phyloP scores from a whole-genome alignment of 1,139 yeast species.

The Diutina scorzettiae region DNA sequence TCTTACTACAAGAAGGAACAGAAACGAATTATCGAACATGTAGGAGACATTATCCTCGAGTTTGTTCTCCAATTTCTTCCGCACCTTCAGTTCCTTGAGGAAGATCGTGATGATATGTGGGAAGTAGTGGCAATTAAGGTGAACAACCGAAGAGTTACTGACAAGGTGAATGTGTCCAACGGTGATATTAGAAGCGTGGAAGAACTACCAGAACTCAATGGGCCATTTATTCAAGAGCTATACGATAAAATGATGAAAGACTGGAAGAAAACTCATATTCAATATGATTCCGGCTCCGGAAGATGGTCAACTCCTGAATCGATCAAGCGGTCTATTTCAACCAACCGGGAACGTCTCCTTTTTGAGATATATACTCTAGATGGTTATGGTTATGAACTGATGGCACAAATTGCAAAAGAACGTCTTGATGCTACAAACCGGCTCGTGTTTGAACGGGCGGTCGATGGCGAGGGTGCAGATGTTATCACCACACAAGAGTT shows the following conservation, averaged over 20 bases:
- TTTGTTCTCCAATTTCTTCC: slow-evolving; percentile 4
- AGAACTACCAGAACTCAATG: slow-evolving; percentile 3
- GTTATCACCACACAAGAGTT: not conserved
- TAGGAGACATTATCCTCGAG: not conserved
- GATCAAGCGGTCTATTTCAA: not conserved
- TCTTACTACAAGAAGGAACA: slow-evolving; percentile 5
- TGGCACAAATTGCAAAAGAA: slow-evolving; percentile 1
- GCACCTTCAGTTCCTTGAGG: not conserved
- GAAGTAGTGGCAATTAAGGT: slow-evolving; percentile 3
- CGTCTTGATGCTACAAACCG: not conserved
- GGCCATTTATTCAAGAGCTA: not conserved
- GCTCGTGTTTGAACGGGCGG: not conserved
- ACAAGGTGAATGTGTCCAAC: not conserved
- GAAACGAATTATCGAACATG: slow-evolving; percentile 1
- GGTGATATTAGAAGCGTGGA: not conserved
- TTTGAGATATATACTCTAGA: not conserved
- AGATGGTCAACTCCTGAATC: not conserved
- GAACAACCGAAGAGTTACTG: not conserved
- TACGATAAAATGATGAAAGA: slow-evolving; percentile 2
- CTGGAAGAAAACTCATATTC: not conserved
- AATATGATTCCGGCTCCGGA: not conserved
- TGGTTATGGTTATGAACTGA: slow-evolving; percentile 2
- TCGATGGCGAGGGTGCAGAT: not conserved
- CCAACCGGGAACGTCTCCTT: not conserved
- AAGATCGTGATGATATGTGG: slow-evolving; percentile 1